Percentiles rank a stretch among this genome's conserved stretches.
Conservation (phyloP, 768 basidiomycete genomes). For the Mycena leptocephala region DNA sequence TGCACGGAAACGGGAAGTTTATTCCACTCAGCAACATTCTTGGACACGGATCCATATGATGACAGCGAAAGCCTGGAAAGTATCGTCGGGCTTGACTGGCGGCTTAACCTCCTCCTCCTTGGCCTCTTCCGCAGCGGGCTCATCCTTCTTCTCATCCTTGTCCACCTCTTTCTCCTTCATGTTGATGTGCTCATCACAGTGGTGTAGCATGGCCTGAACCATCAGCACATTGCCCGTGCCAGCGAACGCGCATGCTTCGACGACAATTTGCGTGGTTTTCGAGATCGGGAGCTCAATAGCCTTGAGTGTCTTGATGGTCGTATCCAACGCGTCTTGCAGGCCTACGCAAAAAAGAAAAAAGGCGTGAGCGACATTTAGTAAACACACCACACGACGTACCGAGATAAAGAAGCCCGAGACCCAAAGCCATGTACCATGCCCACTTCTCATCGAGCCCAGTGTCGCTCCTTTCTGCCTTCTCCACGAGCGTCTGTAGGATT, state of each 20-base stretch:
- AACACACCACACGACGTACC: slow-evolving; percentile 65
- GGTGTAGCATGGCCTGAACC: slow-evolving; percentile 92
- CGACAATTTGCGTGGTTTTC: slow-evolving; percentile 91
- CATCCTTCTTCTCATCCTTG: slow-evolving; percentile 66
- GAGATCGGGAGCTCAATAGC: slow-evolving; percentile 95
- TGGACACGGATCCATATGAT: too few relatives aligned
- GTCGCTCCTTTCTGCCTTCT: slow-evolving; percentile 74
- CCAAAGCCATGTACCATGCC: slow-evolving; percentile 92
- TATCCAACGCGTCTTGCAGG: slow-evolving; percentile 92
- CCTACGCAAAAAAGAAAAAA: slow-evolving; percentile 70
- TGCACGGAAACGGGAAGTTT: not conserved
- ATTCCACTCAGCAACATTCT: too few relatives aligned
- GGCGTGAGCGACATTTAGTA: not conserved
- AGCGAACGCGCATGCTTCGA: slow-evolving; percentile 95
- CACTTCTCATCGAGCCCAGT: slow-evolving; percentile 92
- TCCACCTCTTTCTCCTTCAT: slow-evolving; percentile 72
- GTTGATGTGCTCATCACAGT: slow-evolving; percentile 93
- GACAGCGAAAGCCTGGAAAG: too few relatives aligned
- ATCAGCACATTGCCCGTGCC: slow-evolving; percentile 97
- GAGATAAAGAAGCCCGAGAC: slow-evolving; percentile 92
- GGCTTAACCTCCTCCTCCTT: slow-evolving; percentile 59
- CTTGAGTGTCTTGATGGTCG: slow-evolving; percentile 95
- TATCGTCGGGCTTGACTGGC: too few relatives aligned
- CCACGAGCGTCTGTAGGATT: slow-evolving; percentile 94
- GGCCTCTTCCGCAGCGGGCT: slow-evolving; percentile 49